Base-by-base conservation (phyloP, 1,284 basidiomycete species). In the Cerrena zonata region DNA sequence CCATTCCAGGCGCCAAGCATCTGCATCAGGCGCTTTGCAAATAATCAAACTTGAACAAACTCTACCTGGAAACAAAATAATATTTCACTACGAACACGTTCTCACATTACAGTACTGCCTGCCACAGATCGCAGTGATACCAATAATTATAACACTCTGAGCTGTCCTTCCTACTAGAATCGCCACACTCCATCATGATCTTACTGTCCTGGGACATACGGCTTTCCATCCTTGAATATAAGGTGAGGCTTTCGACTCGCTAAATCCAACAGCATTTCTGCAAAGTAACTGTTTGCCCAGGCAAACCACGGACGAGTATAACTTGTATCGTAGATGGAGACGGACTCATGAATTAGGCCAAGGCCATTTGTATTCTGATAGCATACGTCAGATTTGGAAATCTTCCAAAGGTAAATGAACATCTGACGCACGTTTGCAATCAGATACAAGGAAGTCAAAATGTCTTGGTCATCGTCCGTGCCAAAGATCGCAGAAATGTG, bases 231-330 rank as follows among this genome's bases (percentile, higher is more conserved):
- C 41, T 75, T 76, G 61, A 89, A 75, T 47, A 89, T 79, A 42
- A 89, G 70, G 45, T 74, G 69, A 1, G 86, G 87, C 63, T 88
- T 89, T 48, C 87, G 73, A 57, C 79, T 69, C 34, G 87, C 86
- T 36, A 89, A 70, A 59, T 89, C 86, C 48, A 89, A 66, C 25
- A 89, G 67, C 86, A 89, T 88, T 69, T 87, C 84, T 36, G 85
- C 79, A 58, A 86, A 88, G 63, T 85, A 89, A 62, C 83, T 85
- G 62, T 88, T 88, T 12, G 82, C 86, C 86, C 86, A 89, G 13
- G 86, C 87, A 65, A 89, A 89, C 86, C 86, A 89, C 13, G 80
- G 75, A 15, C 87, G 74, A n/a, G 86, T 88, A 60, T 84, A 89
- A 2, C 65, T 67, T 13, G 63, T 58, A 42, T 81, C 65, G 64